Conservation (phyloP, 371 early-diverging fungal species). For the Mortierella sp. region DNA sequence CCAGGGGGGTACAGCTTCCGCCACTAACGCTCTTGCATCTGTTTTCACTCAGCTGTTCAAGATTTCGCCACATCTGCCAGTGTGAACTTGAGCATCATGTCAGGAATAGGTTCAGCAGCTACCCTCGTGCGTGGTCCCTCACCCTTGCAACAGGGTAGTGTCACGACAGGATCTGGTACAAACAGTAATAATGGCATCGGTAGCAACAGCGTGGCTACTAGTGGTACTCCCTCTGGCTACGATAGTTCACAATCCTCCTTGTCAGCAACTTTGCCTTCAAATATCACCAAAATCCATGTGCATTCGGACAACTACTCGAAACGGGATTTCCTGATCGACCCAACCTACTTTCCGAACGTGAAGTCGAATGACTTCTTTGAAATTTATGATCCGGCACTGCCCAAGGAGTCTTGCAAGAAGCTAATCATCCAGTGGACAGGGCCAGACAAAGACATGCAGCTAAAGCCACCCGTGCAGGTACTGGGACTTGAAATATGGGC, state of each 20-base stretch:
- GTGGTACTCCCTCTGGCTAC: slow-evolving; percentile 1
- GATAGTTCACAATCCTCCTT: slow-evolving; percentile 14
- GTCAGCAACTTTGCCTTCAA: slow-evolving; percentile 13
- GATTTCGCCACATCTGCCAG: no score
- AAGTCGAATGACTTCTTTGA: slow-evolving; percentile 85
- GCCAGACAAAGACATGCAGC: slow-evolving; percentile 46
- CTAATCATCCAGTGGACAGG: slow-evolving; percentile 49
- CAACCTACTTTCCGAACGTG: slow-evolving; percentile 80
- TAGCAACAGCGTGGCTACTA: neutral
- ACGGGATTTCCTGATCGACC: slow-evolving; percentile 86
- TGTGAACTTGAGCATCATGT: no score
- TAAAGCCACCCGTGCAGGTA: slow-evolving; percentile 54
- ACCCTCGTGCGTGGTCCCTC: slow-evolving; percentile 16
- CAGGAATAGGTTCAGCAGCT: neutral
- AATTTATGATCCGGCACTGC: slow-evolving; percentile 59
- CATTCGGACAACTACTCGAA: slow-evolving; percentile 73
- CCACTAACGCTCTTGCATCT: no score
- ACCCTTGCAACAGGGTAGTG: slow-evolving; percentile 9
- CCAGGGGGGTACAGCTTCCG: no score
- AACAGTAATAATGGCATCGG: neutral
- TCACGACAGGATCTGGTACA: slow-evolving; percentile 5
- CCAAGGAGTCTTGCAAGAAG: slow-evolving; percentile 35
- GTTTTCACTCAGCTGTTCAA: no score
- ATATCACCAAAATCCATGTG: slow-evolving; percentile 55
- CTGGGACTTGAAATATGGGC: neutral